These are phyloP conservation scores for Microsporum audouinii DNA, from an alignment of 2,329 filamentous ascomycete genomes.

Conservation along the genomic window DNA sequence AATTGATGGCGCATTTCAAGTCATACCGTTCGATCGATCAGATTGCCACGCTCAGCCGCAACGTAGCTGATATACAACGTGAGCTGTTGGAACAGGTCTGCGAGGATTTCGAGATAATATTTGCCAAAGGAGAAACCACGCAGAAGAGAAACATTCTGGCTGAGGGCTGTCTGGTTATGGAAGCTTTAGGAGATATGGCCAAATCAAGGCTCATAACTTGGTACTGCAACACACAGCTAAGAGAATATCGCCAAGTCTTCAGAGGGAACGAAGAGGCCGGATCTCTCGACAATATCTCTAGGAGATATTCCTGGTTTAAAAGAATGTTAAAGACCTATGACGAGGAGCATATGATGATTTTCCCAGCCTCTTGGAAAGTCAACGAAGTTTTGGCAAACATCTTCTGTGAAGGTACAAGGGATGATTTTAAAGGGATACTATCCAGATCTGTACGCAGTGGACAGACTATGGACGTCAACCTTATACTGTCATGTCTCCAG, in stretches of 20 bases:
- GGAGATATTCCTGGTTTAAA: constrained; percentile 92
- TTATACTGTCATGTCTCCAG: constrained; percentile 78
- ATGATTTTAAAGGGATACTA: constrained; percentile 89
- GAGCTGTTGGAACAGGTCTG: constrained; percentile 96
- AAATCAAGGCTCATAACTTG: constrained; percentile 73
- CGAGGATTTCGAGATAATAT: constrained; percentile 93
- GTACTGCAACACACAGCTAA: constrained; percentile 95
- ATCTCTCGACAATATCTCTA: constrained; percentile 88
- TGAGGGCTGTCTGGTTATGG: constrained; percentile 88
- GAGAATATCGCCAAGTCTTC: constrained; percentile 93
- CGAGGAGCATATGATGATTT: constrained; percentile 78
- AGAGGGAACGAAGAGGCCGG: constrained; percentile 93
- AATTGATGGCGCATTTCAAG: constrained; percentile 98
- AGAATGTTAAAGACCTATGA: constrained; percentile 93
- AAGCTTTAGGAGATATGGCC: constrained; percentile 82
- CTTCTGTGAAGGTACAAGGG: constrained; percentile 89
- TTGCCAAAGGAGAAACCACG: constrained; percentile 73
- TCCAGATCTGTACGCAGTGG: constrained; percentile 77
- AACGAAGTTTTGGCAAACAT: constrained; percentile 80
- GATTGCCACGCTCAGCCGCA: constrained; percentile 83
- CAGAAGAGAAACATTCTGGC: constrained; percentile 58
- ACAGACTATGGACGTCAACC: constrained; percentile 73
- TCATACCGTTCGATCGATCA: constrained; percentile 96
- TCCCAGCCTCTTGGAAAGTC: constrained; percentile 78
- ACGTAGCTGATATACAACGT: constrained; percentile 84